These are phyloP conservation scores for Mycotypha africana DNA, from an alignment of 371 early-diverging fungal genomes.

Conservation along the genomic window DNA sequence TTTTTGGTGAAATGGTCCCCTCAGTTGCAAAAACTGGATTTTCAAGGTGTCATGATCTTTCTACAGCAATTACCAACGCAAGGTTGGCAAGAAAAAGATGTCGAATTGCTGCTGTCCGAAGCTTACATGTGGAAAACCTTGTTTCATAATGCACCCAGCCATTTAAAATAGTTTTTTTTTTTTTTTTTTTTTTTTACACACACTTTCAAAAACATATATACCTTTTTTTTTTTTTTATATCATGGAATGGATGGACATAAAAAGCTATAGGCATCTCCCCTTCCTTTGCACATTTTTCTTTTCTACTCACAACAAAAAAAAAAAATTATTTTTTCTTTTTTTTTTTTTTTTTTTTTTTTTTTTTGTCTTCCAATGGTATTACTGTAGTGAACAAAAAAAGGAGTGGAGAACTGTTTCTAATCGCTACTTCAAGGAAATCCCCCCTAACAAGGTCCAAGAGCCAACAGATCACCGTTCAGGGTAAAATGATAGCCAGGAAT, in stretches of 20 bases:
- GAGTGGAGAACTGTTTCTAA: no score
- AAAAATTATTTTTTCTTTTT: background rate
- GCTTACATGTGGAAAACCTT: slow-evolving; percentile 95
- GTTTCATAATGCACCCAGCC: slow-evolving; percentile 85
- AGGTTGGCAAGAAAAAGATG: slow-evolving; percentile 86
- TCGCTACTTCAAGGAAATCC: no score
- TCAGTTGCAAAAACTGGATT: slow-evolving; percentile 81
- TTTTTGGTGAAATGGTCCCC: slow-evolving; percentile 93
- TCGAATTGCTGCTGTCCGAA: slow-evolving; percentile 89
- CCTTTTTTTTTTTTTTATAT: background rate
- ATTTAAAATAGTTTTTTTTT: slow-evolving; percentile 39
- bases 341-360: no score
- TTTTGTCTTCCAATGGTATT: no score
- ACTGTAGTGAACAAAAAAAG: no score
- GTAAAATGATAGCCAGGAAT: no score
- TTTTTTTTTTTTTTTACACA: no score
- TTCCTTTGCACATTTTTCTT: background rate
- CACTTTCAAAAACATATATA: no score
- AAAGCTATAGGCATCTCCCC: no score
- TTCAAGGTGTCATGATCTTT: slow-evolving; percentile 92
- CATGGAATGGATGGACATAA: no score
- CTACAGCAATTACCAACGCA: slow-evolving; percentile 88
- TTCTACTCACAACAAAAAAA: background rate
- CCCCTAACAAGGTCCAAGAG: no score
- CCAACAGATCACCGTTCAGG: no score